These are phyloP conservation scores for Plasmodium vivax DNA, from an alignment of 169 alveolate genomes.

Conservation along the genomic window DNA sequence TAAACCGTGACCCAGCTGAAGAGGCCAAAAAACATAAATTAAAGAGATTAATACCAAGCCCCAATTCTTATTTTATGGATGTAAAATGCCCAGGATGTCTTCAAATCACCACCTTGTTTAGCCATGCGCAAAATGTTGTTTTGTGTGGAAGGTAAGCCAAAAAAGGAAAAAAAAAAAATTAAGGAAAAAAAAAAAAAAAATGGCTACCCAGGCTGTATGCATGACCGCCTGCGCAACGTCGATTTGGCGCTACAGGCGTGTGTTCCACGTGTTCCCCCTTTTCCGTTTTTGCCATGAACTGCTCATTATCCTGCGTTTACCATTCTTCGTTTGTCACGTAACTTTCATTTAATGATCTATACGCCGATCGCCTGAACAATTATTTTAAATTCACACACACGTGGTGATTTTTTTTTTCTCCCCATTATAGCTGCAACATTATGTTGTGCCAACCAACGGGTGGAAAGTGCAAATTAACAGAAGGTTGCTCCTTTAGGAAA, in stretches of 20 bases:
- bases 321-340: background rate
- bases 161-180: background rate
- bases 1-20: slow-evolving; percentile 95
- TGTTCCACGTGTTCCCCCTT: background rate
- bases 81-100: slow-evolving; percentile 97
- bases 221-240: slow-evolving; percentile 1
- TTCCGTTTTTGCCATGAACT: background rate
- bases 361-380: background rate
- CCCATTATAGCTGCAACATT: slow-evolving; percentile 90
- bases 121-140: slow-evolving; percentile 96
- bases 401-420: background rate
- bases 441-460: slow-evolving; percentile 98
- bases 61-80: slow-evolving; percentile 98
- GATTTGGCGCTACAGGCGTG: background rate
- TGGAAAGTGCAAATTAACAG: slow-evolving; percentile 96
- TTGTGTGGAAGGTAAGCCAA: slow-evolving; percentile 88
- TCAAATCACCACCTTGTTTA: slow-evolving; percentile 95
- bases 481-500: slow-evolving; percentile 96
- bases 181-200: background rate
- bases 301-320: background rate
- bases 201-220: background rate
- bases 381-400: background rate
- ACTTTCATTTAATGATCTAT: background rate
- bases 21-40: slow-evolving; percentile 96
- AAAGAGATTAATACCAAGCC: slow-evolving; percentile 97